Evolutionary conservation across 352 stramenopile species (phyloP).

Genomic region (Phytophthora parvispora): DNA sequence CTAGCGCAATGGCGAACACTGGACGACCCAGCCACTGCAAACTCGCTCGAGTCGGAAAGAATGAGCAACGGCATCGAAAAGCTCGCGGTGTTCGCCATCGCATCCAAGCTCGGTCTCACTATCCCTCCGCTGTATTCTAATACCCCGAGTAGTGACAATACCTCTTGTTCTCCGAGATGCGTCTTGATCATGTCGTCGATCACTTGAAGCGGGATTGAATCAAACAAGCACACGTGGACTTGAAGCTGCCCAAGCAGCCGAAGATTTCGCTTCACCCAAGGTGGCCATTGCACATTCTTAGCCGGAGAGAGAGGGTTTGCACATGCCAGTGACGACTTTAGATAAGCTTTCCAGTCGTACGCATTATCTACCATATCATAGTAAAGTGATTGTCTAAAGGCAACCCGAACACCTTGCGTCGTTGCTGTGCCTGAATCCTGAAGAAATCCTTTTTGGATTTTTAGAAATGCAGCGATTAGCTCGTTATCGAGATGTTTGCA

Average conservation of each 20-base stretch:
- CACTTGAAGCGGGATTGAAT: constrained; percentile 17
- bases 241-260: constrained; percentile 38
- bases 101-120: constrained; percentile 19
- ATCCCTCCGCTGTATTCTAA: constrained; percentile 14
- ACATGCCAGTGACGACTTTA: constrained; percentile 12
- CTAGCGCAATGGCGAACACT: constrained; percentile 24
- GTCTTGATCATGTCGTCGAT: constrained; percentile 37
- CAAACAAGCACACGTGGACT: constrained; percentile 45
- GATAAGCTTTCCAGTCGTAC: constrained; percentile 37
- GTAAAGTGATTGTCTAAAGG: constrained; percentile 22
- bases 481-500: constrained; percentile 19
- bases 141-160: constrained; percentile 20
- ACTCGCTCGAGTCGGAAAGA: constrained; percentile 24
- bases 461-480: constrained; percentile 18
- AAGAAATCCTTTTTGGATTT: constrained; percentile 33
- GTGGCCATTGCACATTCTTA: constrained; percentile 21
- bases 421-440: not conserved
- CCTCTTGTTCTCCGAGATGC: constrained; percentile 30
- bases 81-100: constrained; percentile 9
- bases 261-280: constrained; percentile 35
- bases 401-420: not conserved
- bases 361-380: constrained; percentile 42
- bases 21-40: constrained; percentile 15
- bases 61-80: constrained; percentile 29
- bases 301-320: not conserved